These are phyloP conservation scores for Cutaneotrichosporon sp. DNA, from an alignment of 1,284 basidiomycete species.

Conservation along the genomic window DNA sequence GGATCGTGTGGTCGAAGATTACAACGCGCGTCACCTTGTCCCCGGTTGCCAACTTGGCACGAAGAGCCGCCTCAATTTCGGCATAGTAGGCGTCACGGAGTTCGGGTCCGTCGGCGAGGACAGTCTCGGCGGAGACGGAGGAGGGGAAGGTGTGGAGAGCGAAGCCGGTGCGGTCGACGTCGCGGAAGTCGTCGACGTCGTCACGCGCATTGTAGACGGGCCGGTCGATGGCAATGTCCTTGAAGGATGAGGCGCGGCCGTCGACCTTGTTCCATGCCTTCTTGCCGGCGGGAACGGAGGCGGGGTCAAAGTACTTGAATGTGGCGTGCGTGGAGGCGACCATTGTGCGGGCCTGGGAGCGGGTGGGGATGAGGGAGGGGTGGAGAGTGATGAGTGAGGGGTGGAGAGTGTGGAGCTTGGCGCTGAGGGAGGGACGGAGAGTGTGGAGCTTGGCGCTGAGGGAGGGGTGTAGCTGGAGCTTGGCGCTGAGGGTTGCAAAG, in stretches of 20 bases:
- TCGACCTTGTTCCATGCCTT: conserved; percentile 28
- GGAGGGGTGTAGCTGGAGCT: neutral
- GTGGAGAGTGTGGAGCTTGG: neutral
- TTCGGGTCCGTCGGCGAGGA: conserved; percentile 17
- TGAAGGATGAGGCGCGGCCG: conserved; percentile 9
- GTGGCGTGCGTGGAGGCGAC: conserved; percentile 14
- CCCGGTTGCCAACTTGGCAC: conserved; percentile 19
- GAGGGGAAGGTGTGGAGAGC: conserved; percentile 25
- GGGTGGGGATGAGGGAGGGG: neutral
- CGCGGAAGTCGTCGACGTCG: conserved; percentile 18
- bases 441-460: too few relatives aligned
- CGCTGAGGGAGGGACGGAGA: too few relatives aligned
- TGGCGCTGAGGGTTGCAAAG: too few relatives aligned
- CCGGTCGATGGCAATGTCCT: neutral
- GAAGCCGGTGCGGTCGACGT: conserved; percentile 26
- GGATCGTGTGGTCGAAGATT: conserved; percentile 29
- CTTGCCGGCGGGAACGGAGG: neutral
- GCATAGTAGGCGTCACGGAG: conserved; percentile 21
- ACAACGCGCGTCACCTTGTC: conserved; percentile 15
- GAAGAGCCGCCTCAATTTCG: conserved; percentile 22
- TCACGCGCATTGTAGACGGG: conserved; percentile 27
- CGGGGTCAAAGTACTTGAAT: conserved; percentile 22
- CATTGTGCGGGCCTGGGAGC: neutral
- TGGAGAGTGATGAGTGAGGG: neutral
- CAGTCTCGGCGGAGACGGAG: conserved; percentile 5